Conservation (phyloP, 2,329 filamentous ascomycete genomes). For the Beauveria bassiana region DNA sequence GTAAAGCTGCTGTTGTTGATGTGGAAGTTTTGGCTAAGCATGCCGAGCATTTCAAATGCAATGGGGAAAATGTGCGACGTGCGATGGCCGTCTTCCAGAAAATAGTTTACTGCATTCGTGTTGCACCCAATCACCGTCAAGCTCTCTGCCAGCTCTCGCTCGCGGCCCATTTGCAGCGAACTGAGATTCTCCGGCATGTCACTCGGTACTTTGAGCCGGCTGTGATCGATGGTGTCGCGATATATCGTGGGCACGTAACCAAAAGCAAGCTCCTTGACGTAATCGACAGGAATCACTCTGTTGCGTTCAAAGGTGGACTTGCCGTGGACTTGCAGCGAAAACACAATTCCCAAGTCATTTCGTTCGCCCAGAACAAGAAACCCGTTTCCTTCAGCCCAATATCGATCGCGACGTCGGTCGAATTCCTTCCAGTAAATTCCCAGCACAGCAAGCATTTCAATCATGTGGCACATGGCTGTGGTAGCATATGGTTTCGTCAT, state of each 20-base stretch:
- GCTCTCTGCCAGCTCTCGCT: constrained; percentile 43
- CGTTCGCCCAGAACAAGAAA: constrained; percentile 41
- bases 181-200: constrained; percentile 35
- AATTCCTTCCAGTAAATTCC: constrained; percentile 54
- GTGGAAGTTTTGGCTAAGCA: constrained; percentile 44
- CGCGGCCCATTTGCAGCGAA: constrained; percentile 40
- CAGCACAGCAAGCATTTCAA: constrained; percentile 46
- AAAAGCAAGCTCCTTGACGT: constrained; percentile 48
- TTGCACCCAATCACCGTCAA: constrained; percentile 47
- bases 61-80: constrained; percentile 47
- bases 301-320: constrained; percentile 39
- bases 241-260: constrained; percentile 50
- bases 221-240: constrained; percentile 28
- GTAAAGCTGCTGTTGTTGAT: constrained; percentile 42
- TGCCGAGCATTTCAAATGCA: constrained; percentile 51
- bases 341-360: constrained; percentile 45
- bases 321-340: constrained; percentile 45
- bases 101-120: constrained; percentile 40
- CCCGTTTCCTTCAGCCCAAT: constrained; percentile 49
- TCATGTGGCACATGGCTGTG: constrained; percentile 46
- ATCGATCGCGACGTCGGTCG: constrained; percentile 40
- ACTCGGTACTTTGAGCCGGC: constrained; percentile 30
- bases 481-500: constrained; percentile 44
- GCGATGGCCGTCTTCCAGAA: constrained; percentile 28
- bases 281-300: constrained; percentile 44